phyloP scores from a whole-genome alignment of 2,329 filamentous ascomycete species.

The Didymella glomerata region DNA sequence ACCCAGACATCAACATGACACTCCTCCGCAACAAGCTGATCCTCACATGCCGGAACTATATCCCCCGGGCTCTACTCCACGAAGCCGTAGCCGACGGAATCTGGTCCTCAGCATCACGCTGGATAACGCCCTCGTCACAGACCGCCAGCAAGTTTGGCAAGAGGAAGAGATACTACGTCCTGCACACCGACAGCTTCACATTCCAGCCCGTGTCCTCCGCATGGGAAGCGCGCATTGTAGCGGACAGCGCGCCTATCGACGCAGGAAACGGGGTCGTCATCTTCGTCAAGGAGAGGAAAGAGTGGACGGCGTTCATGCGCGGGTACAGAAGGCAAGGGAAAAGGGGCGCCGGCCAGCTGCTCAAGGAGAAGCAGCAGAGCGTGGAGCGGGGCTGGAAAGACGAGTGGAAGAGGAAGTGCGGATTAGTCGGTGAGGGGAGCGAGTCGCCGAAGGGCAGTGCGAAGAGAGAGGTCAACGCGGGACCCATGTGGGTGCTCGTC shows the following conservation, averaged over 20 bases:
- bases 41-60: conserved; percentile 35
- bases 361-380: conserved; percentile 32
- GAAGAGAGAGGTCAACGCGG: conserved; percentile 35
- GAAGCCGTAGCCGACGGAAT: conserved; percentile 37
- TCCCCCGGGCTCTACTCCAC: conserved; percentile 28
- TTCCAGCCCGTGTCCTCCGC: conserved; percentile 31
- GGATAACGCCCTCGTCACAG: conserved; percentile 34
- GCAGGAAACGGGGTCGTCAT: conserved; percentile 38
- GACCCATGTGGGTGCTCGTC: conserved; percentile 41
- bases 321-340: conserved; percentile 37
- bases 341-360: conserved; percentile 30
- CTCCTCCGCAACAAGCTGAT: conserved; percentile 40
- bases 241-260: conserved; percentile 33
- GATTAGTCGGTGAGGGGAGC: conserved; percentile 26
- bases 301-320: conserved; percentile 37
- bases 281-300: conserved; percentile 36
- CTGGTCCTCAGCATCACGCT: conserved; percentile 34
- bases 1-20: conserved; percentile 39
- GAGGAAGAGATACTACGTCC: conserved; percentile 37
- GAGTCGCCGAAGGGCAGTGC: conserved; percentile 14
- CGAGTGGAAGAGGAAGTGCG: conserved; percentile 37
- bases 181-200: conserved; percentile 31
- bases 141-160: conserved; percentile 29
- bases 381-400: conserved; percentile 36
- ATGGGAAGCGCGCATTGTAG: conserved; percentile 37